A percentile compares a stretch with the other conserved stretches of the same genome.
phyloP scores from a whole-genome alignment of 176 grass and related monocot genomes.

The Cenchrus americanus region DNA sequence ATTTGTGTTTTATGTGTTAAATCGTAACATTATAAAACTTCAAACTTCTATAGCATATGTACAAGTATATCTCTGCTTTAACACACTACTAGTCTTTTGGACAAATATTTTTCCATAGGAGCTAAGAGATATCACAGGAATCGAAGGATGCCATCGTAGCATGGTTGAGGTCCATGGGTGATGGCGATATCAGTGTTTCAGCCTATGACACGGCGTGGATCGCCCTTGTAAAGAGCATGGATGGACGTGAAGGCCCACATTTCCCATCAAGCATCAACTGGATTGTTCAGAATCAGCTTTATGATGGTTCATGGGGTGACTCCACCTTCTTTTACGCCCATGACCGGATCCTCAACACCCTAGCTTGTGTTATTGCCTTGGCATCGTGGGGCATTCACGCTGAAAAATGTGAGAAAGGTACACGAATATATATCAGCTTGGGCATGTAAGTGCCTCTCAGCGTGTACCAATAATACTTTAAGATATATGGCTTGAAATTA shows the following conservation, averaged over 20 bases:
- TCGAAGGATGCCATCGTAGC: slow-evolving; percentile 33
- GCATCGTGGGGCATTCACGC: not conserved
- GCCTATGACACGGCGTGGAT: slow-evolving; percentile 81
- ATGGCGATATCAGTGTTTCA: slow-evolving; percentile 57
- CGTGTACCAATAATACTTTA: too few relatives aligned
- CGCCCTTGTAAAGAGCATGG: slow-evolving; percentile 37
- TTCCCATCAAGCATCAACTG: slow-evolving; percentile 66
- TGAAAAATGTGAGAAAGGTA: not conserved
- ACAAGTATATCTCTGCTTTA: too few relatives aligned
- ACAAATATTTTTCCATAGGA: not conserved
- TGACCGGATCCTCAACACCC: slow-evolving; percentile 72
- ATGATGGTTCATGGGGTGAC: slow-evolving; percentile 70
- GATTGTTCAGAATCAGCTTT: slow-evolving; percentile 60
- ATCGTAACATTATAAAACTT: too few relatives aligned
- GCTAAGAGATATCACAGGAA: not conserved
- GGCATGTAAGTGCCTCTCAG: too few relatives aligned
- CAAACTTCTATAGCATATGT: too few relatives aligned
- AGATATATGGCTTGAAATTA: too few relatives aligned
- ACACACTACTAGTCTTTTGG: too few relatives aligned
- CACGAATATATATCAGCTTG: too few relatives aligned
- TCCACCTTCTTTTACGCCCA: slow-evolving; percentile 41
- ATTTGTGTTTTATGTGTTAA: too few relatives aligned
- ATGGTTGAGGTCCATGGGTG: slow-evolving; percentile 17
- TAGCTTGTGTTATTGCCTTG: slow-evolving; percentile 48
- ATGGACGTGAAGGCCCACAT: slow-evolving; percentile 34